These are phyloP conservation scores for Musa troglodytarum DNA, from an alignment of 176 grass and related monocot species.

Conservation along the genomic window DNA sequence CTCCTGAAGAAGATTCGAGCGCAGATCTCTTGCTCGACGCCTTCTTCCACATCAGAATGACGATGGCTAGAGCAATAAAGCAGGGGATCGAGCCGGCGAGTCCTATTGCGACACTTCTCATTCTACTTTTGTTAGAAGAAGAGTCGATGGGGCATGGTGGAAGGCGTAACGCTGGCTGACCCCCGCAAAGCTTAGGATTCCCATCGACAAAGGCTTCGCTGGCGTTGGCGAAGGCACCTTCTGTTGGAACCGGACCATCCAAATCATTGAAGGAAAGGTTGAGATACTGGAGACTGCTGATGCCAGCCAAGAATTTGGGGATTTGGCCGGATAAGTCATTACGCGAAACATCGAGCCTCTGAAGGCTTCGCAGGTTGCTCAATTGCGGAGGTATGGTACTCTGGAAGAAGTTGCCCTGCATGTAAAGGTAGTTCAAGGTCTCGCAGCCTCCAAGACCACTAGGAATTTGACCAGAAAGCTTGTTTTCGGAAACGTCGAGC, in stretches of 20 bases:
- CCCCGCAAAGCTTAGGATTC: slow-evolving; percentile 1
- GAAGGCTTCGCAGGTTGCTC: background rate
- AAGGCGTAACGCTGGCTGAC: background rate
- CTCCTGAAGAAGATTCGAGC: background rate
- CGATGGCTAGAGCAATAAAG: background rate
- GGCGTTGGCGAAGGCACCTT: background rate
- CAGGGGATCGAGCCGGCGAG: background rate
- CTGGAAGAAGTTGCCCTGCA: slow-evolving; percentile 1
- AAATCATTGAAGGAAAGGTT: slow-evolving; percentile 19
- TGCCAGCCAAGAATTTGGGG: background rate
- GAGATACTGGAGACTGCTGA: slow-evolving; percentile 1
- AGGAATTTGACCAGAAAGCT: slow-evolving; percentile 20
- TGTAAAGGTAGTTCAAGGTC: background rate
- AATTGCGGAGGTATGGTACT: slow-evolving; percentile 7
- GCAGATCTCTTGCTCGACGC: background rate
- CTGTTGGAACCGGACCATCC: background rate
- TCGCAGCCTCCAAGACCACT: slow-evolving; percentile 12
- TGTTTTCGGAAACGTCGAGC: background rate
- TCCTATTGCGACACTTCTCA: background rate
- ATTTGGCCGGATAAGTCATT: slow-evolving; percentile 26
- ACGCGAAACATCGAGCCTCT: slow-evolving; percentile 22
- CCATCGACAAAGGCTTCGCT: background rate
- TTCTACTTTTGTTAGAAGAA: background rate
- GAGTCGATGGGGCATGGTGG: background rate
- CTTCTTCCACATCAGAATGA: slow-evolving; percentile 1